phyloP scores from a whole-genome alignment of 768 basidiomycete species.

The Galerina marginata region DNA sequence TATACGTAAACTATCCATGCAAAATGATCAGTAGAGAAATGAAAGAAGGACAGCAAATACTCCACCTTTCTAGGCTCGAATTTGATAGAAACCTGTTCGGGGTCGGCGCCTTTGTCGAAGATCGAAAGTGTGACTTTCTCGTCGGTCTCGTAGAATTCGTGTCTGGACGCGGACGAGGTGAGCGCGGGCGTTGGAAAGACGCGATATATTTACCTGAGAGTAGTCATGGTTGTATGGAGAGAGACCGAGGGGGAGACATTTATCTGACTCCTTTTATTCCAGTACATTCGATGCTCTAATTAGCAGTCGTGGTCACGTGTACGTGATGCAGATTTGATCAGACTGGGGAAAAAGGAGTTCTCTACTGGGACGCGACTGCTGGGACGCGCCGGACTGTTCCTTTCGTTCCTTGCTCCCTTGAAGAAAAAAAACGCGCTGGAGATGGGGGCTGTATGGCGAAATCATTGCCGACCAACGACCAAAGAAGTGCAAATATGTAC shows the following conservation, averaged over 20 bases:
- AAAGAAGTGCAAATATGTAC: conserved; percentile 23
- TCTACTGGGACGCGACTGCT: too few relatives aligned
- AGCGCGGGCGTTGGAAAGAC: neutral
- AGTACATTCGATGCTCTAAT: conserved; percentile 40
- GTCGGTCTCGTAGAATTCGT: conserved; percentile 90
- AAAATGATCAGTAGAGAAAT: neutral
- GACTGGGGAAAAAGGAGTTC: too few relatives aligned
- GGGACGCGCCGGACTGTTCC: too few relatives aligned
- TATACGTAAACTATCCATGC: conserved; percentile 56
- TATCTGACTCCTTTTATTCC: conserved; percentile 28
- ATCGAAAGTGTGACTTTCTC: conserved; percentile 74
- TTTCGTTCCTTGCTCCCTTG: neutral
- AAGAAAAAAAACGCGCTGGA: too few relatives aligned
- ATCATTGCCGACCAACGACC: neutral
- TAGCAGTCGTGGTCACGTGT: conserved; percentile 25
- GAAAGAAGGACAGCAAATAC: neutral
- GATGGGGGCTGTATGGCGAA: too few relatives aligned
- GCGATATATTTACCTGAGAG: conserved; percentile 35
- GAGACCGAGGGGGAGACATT: neutral
- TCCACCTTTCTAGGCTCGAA: conserved; percentile 71
- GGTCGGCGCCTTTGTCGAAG: conserved; percentile 80
- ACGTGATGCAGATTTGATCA: neutral
- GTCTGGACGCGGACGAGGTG: conserved; percentile 43
- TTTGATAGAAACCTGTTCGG: conserved; percentile 60
- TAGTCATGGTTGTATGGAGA: conserved; percentile 32